Conservation (phyloP, 139 green algal species). For the Nannochloris sp. region DNA sequence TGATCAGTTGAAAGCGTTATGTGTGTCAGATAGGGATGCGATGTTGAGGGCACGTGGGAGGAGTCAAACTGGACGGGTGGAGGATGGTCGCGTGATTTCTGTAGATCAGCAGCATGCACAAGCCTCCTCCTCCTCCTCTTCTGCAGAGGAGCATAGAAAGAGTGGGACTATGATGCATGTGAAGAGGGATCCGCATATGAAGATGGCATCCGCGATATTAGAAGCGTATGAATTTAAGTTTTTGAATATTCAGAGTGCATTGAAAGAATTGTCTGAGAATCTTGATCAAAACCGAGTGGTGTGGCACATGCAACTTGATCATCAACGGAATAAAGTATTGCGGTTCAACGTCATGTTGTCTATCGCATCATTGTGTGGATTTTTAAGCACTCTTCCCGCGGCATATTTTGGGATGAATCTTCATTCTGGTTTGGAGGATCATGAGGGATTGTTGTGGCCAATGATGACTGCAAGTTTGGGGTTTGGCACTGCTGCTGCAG, state of each 20-base stretch:
- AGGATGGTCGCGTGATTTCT: background rate
- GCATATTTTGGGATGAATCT: slow-evolving; percentile 54
- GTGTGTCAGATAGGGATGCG: slow-evolving; percentile 22
- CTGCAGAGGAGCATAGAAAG: background rate
- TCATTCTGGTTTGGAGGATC: slow-evolving; percentile 29
- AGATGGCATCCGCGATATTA: slow-evolving; percentile 32
- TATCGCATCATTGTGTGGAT: slow-evolving; percentile 22
- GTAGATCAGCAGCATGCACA: too few relatives aligned
- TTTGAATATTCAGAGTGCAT: slow-evolving; percentile 13
- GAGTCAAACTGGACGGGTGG: background rate
- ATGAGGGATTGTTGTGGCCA: slow-evolving; percentile 27
- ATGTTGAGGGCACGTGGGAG: background rate
- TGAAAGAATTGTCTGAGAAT: slow-evolving; percentile 32
- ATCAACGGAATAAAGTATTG: slow-evolving; percentile 46
- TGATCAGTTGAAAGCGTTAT: slow-evolving; percentile 23
- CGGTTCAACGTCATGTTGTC: slow-evolving; percentile 38
- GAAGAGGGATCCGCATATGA: slow-evolving; percentile 20
- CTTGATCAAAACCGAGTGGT: slow-evolving; percentile 37
- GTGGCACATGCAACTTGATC: slow-evolving; percentile 48
- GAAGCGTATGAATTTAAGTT: slow-evolving; percentile 43
- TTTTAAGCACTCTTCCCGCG: slow-evolving; percentile 32
- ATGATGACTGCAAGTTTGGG: slow-evolving; percentile 11
- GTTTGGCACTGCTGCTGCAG: background rate
- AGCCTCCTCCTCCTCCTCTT: background rate
- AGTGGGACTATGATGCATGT: background rate